Evolutionary conservation across 2,329 filamentous ascomycete genomes (phyloP).

Genomic region (Arthrobotrys pseudoclavata): DNA sequence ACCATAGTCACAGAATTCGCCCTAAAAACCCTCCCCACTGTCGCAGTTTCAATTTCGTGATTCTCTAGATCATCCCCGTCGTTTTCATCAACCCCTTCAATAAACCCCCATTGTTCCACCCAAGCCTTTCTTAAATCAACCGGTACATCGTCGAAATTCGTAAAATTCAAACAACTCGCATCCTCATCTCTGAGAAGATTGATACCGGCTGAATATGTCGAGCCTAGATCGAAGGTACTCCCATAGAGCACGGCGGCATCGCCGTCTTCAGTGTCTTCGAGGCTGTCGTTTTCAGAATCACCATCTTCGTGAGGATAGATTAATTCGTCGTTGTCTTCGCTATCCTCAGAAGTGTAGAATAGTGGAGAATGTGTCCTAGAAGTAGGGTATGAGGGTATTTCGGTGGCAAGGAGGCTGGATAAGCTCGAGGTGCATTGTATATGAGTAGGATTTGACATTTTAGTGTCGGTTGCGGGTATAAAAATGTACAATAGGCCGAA

Average conservation of each 20-base stretch:
- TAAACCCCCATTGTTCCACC: constrained; percentile 16
- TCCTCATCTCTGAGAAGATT: not conserved
- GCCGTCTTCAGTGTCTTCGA: not conserved
- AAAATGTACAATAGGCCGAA: not conserved
- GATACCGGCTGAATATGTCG: not conserved
- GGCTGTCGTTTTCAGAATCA: not conserved
- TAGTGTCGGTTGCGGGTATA: not conserved
- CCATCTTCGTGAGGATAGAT: not conserved
- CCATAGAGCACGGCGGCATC: not conserved
- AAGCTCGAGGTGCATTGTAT: not conserved
- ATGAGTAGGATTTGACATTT: not conserved
- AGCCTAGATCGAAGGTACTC: not conserved
- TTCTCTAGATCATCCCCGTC: not conserved
- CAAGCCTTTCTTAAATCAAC: constrained; percentile 13
- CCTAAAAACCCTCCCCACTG: constrained; percentile 4
- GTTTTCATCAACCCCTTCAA: not conserved
- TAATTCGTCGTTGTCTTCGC: not conserved
- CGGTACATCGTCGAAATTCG: constrained; percentile 29
- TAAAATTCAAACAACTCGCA: constrained; percentile 3
- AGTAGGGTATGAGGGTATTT: not conserved
- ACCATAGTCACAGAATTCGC: not conserved
- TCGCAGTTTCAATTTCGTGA: constrained; percentile 21
- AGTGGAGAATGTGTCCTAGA: not conserved
- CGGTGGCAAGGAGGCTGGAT: not conserved
- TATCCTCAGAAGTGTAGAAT: constrained; percentile 12